Conservation (phyloP, 31 red algal species). For the Odonthalia washingtoniensis region DNA sequence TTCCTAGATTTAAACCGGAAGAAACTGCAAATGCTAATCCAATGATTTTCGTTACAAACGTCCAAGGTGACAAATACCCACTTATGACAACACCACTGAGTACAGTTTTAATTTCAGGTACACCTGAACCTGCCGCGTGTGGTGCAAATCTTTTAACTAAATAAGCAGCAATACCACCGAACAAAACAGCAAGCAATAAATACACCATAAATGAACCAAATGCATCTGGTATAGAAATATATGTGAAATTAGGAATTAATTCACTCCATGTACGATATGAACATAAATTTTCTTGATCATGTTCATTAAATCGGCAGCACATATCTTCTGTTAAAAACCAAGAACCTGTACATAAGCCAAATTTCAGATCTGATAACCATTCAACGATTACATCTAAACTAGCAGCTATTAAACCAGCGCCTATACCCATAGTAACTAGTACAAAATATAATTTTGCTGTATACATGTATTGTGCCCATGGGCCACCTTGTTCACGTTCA, state of each 20-base stretch:
- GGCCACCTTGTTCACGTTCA: constrained; percentile 43
- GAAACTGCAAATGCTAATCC: constrained; percentile 83
- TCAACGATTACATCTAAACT: constrained; percentile 74
- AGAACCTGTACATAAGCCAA: constrained; percentile 66
- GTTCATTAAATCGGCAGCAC: constrained; percentile 65
- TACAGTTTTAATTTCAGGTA: constrained; percentile 94
- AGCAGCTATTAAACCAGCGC: constrained; percentile 70
- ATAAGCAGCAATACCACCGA: constrained; percentile 67
- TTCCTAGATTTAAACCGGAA: constrained; percentile 84
- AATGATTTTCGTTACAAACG: constrained; percentile 80
- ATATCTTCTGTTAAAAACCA: constrained; percentile 75
- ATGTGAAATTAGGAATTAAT: constrained; percentile 11
- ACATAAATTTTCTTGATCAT: constrained; percentile 16
- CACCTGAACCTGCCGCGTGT: constrained; percentile 89
- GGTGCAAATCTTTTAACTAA: constrained; percentile 87
- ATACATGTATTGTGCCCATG: constrained; percentile 47
- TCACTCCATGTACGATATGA: constrained; percentile 46
- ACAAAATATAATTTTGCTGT: constrained; percentile 71
- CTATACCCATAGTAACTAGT: constrained; percentile 65
- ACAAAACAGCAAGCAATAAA: constrained; percentile 37
- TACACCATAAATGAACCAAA: constrained; percentile 48
- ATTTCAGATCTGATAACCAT: constrained; percentile 84
- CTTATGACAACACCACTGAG: constrained; percentile 79
- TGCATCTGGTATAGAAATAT: neutral
- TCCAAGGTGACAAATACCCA: constrained; percentile 67